Evolutionary conservation across 306 rosid species (phyloP).

Genomic region (Cucumis hystrix): DNA sequence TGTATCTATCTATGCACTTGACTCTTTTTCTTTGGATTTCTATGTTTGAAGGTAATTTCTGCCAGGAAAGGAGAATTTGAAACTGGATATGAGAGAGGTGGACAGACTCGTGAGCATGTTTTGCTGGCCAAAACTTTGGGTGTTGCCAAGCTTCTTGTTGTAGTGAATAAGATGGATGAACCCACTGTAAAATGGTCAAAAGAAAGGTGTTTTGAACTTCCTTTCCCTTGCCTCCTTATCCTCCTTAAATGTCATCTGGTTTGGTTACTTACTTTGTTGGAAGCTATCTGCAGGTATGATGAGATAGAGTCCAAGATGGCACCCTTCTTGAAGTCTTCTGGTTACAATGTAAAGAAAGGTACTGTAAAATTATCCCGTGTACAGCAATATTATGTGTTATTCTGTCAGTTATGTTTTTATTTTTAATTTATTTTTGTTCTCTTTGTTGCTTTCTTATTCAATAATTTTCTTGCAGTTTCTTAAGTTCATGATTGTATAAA

Average conservation of each 20-base stretch:
- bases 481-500: background rate
- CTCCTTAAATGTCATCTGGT: background rate
- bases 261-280: background rate
- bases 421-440: background rate
- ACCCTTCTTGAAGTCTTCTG: constrained; percentile 74
- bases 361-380: constrained; percentile 2
- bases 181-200: constrained; percentile 92
- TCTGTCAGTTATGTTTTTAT: background rate
- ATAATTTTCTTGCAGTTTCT: background rate
- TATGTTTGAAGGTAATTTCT: constrained; percentile 66
- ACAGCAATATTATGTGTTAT: background rate
- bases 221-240: background rate
- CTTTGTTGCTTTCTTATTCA: background rate
- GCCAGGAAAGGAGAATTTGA: constrained; percentile 98
- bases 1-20: background rate
- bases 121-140: constrained; percentile 96
- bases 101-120: constrained; percentile 98
- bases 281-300: constrained; percentile 49
- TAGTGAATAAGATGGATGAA: constrained; percentile 94
- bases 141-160: constrained; percentile 79
- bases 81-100: constrained; percentile 98
- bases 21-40: constrained; percentile 1
- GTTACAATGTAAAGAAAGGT: constrained; percentile 98
- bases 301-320: constrained; percentile 86
- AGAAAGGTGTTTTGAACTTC: constrained; percentile 50